phyloP scores from a whole-genome alignment of 208 protist genomes.

The Porcisia deanei region DNA sequence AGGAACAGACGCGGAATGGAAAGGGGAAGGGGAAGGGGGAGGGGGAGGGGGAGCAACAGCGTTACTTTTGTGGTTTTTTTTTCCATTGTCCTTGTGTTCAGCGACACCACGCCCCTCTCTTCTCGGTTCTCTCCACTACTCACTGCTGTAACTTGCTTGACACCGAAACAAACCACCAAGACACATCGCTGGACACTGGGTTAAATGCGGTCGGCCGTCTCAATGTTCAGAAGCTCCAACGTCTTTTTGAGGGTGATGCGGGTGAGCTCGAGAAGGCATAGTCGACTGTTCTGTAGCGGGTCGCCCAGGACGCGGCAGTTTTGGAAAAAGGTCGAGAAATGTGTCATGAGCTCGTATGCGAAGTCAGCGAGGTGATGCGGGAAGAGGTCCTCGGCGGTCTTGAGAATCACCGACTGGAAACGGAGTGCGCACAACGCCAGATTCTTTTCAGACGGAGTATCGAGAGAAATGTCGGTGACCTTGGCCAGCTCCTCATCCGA shows the following conservation, averaged over 20 bases:
- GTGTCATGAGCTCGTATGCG: constrained; percentile 92
- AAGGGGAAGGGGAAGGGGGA: not conserved
- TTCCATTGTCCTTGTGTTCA: not conserved
- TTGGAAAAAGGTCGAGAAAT: constrained; percentile 97
- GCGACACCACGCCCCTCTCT: not conserved
- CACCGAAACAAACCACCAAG: too few relatives aligned
- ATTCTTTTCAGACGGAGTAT: constrained; percentile 83
- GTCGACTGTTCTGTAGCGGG: constrained; percentile 78
- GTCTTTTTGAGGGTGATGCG: constrained; percentile 89
- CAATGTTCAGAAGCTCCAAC: constrained; percentile 94
- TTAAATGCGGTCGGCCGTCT: constrained; percentile 82
- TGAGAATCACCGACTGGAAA: constrained; percentile 88
- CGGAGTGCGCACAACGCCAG: constrained; percentile 85
- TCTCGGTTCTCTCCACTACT: not conserved
- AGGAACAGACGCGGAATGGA: not conserved
- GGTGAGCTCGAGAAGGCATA: constrained; percentile 92
- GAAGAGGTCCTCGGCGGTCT: constrained; percentile 91
- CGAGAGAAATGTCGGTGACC: constrained; percentile 65
- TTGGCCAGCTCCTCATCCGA: constrained; percentile 55
- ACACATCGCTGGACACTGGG: not conserved
- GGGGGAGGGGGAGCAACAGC: not conserved
- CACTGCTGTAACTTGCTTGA: not conserved
- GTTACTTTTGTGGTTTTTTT: not conserved
- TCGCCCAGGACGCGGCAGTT: constrained; percentile 90
- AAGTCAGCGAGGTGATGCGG: constrained; percentile 96